Evolutionary conservation across 1,284 basidiomycete species (phyloP).

Genomic region (Cryptococcus sp.): DNA sequence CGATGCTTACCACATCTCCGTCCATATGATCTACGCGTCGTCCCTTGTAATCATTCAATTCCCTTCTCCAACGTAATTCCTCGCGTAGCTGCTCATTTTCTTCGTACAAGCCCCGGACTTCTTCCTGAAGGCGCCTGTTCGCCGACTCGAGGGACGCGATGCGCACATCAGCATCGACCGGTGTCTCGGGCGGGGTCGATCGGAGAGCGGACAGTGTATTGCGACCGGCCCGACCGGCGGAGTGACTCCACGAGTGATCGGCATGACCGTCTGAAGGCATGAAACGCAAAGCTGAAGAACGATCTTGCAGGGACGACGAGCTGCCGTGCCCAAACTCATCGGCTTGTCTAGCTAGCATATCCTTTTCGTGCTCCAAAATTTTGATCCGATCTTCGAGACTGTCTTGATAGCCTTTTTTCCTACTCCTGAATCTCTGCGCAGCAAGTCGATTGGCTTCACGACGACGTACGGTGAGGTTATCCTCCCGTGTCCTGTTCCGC

Average conservation of each 20-base stretch:
- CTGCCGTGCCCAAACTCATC: constrained; percentile 17
- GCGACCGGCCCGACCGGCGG: neutral
- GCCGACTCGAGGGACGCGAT: constrained; percentile 38
- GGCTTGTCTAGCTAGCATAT: constrained; percentile 24
- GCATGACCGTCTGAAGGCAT: constrained; percentile 2
- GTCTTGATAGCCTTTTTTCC: constrained; percentile 50
- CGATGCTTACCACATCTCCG: neutral
- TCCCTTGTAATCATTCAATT: constrained; percentile 21
- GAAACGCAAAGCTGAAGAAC: neutral
- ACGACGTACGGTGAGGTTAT: constrained; percentile 31
- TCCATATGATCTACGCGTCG: constrained; percentile 1
- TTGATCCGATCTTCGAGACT: constrained; percentile 43
- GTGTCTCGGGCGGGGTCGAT: constrained; percentile 12
- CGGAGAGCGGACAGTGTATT: neutral
- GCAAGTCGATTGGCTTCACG: constrained; percentile 49
- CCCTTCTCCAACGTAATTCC: constrained; percentile 15
- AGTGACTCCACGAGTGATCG: no score
- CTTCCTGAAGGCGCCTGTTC: constrained; percentile 39
- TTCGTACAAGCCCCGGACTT: constrained; percentile 28
- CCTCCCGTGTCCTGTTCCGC: constrained; percentile 13
- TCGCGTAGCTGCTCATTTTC: constrained; percentile 32
- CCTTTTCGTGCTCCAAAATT: constrained; percentile 38
- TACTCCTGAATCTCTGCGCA: constrained; percentile 46
- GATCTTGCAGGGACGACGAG: neutral
- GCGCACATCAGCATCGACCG: constrained; percentile 29